Evolutionary conservation across 352 stramenopile species (phyloP).

Genomic region (Globisporangium mamillatum): DNA sequence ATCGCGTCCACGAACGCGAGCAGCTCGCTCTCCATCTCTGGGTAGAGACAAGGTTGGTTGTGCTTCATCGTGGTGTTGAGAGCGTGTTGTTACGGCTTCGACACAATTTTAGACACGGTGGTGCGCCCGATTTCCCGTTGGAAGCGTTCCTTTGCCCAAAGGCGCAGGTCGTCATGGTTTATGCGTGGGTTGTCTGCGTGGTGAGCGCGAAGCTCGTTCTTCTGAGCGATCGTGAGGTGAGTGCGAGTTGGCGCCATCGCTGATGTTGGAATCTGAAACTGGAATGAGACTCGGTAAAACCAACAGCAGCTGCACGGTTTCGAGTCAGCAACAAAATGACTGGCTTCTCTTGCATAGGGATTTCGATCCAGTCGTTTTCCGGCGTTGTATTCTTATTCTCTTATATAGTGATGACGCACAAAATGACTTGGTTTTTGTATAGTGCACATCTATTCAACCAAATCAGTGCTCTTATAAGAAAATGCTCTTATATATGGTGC

Average conservation of each 20-base stretch:
- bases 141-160: constrained; percentile 3
- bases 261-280: neutral
- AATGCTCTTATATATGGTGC: no score
- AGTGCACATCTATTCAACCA: neutral
- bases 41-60: neutral
- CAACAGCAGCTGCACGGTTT: neutral
- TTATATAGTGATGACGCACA: neutral
- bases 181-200: constrained; percentile 4
- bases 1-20: neutral
- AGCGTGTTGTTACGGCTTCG: neutral
- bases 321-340: constrained; percentile 3
- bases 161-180: constrained; percentile 3
- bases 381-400: constrained; percentile 1
- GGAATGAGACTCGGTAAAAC: neutral
- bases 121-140: neutral
- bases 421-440: constrained; percentile 4
- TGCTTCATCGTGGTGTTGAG: neutral
- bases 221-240: constrained; percentile 5
- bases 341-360: neutral
- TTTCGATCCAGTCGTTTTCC: neutral
- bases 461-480: no score
- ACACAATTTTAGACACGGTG: constrained; percentile 4
- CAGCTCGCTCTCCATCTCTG: neutral
- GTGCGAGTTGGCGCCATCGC: neutral
- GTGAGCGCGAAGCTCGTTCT: constrained; percentile 1